These are phyloP conservation scores for Fusarium udum DNA, from an alignment of 2,329 filamentous ascomycete species.

Conservation along the genomic window DNA sequence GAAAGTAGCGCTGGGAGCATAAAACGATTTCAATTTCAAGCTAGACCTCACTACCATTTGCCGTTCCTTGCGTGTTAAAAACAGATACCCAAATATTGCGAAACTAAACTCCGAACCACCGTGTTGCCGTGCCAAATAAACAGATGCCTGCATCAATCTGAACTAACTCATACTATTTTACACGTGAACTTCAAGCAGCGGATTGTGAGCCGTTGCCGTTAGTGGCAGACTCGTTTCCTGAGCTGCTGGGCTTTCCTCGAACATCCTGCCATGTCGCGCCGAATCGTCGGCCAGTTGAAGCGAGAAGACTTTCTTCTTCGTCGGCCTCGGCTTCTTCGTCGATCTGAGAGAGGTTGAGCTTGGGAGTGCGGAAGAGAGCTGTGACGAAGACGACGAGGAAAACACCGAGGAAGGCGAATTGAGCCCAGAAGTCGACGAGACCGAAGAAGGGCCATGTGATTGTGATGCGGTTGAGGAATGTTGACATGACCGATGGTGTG, in stretches of 20 bases:
- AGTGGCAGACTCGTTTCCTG: conserved; percentile 19
- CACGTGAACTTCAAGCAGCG: conserved; percentile 18
- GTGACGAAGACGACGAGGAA: conserved; percentile 85
- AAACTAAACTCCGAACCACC: conserved; percentile 18
- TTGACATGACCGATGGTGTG: conserved; percentile 90
- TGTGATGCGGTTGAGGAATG: conserved; percentile 90
- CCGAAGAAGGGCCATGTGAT: conserved; percentile 97
- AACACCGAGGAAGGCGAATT: conserved; percentile 87
- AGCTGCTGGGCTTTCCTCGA: conserved; percentile 60
- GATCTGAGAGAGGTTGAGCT: conserved; percentile 76
- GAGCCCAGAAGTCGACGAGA: conserved; percentile 92
- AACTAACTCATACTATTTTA: not conserved
- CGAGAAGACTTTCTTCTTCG: conserved; percentile 91
- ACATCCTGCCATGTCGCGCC: conserved; percentile 91
- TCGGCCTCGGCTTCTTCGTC: conserved; percentile 92
- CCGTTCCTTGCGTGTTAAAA: conserved; percentile 1
- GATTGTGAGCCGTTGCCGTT: conserved; percentile 36
- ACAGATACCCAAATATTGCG: conserved; percentile 27
- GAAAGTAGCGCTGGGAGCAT: conserved; percentile 52
- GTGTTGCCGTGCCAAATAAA: conserved; percentile 5
- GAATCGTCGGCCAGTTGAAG: conserved; percentile 82
- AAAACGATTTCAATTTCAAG: conserved; percentile 26
- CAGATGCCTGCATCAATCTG: conserved; percentile 8
- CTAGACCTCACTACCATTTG: conserved; percentile 18
- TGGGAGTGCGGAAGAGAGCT: conserved; percentile 81